Conservation (phyloP, 2,329 filamentous ascomycete genomes). For the Dryadomyces quercus-mongolicae region DNA sequence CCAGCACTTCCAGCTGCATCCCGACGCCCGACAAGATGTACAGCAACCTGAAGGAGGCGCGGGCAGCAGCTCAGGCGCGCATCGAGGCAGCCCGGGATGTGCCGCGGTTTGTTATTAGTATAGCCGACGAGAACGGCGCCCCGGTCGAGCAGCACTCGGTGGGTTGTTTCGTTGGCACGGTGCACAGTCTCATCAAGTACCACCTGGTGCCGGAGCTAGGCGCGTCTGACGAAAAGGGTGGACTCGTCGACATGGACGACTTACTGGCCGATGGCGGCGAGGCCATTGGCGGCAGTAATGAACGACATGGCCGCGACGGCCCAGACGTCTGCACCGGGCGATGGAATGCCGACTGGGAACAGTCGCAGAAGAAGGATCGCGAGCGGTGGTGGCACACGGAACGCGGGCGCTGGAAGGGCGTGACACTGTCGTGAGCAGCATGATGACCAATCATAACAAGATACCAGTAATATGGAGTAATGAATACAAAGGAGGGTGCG, state of each 20-base stretch:
- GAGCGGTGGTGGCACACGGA: conserved; percentile 24
- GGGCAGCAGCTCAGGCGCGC: conserved; percentile 52
- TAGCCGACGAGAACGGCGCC: conserved; percentile 39
- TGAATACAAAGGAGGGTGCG: neutral
- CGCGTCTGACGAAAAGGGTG: conserved; percentile 42
- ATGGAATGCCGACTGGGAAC: conserved; percentile 20
- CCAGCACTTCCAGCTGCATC: neutral
- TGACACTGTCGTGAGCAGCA: conserved; percentile 17
- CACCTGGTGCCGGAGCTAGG: conserved; percentile 44
- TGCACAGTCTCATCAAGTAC: conserved; percentile 49
- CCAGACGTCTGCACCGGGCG: conserved; percentile 19
- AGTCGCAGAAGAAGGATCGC: conserved; percentile 21
- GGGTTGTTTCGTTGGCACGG: conserved; percentile 48
- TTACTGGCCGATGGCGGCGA: conserved; percentile 37
- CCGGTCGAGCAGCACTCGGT: conserved; percentile 41
- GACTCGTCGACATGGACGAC: conserved; percentile 39
- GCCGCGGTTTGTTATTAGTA: conserved; percentile 46
- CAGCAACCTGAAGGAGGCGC: conserved; percentile 34
- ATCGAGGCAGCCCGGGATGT: conserved; percentile 43
- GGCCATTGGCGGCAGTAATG: conserved; percentile 15
- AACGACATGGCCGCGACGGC: conserved; percentile 11
- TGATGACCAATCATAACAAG: too few species aligned
- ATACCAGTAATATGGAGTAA: neutral
- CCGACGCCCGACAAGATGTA: neutral
- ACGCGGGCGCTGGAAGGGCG: conserved; percentile 19